phyloP scores from a whole-genome alignment of 2,329 filamentous ascomycete genomes.

The Hortaea werneckii region DNA sequence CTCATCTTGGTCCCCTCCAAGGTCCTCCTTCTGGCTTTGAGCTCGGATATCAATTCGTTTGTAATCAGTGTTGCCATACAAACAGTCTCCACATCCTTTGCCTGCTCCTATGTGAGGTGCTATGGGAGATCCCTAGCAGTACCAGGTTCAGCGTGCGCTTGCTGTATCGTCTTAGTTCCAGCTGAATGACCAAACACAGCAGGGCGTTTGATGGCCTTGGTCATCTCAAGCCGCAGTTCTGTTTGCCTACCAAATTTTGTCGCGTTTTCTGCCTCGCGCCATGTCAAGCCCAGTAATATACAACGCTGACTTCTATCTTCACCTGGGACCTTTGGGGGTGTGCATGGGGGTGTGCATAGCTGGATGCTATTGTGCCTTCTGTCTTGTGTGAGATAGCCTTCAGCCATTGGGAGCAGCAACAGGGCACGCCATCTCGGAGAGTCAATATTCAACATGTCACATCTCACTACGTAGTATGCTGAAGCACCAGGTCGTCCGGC shows the following conservation, averaged over 20 bases:
- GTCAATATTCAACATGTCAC: neutral
- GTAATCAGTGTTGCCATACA: neutral
- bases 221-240: slow-evolving; percentile 29
- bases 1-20: too few relatives aligned
- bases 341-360: slow-evolving; percentile 17
- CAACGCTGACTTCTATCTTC: slow-evolving; percentile 31
- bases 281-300: slow-evolving; percentile 37
- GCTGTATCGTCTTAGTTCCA: slow-evolving; percentile 36
- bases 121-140: slow-evolving; percentile 21
- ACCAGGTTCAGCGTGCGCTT: slow-evolving; percentile 27
- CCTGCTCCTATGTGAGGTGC: slow-evolving; percentile 13
- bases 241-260: slow-evolving; percentile 17
- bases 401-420: slow-evolving; percentile 29
- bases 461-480: neutral
- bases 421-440: slow-evolving; percentile 7
- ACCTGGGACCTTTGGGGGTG: slow-evolving; percentile 14
- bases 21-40: slow-evolving; percentile 6
- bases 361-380: neutral
- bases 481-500: neutral
- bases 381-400: too few relatives aligned
- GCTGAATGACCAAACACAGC: slow-evolving; percentile 32
- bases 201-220: slow-evolving; percentile 36
- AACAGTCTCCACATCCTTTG: slow-evolving; percentile 11
- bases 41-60: neutral
- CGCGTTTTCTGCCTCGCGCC: slow-evolving; percentile 31